Conservation (phyloP, 2,329 filamentous ascomycete genomes). For the Hirsutella thompsonii region DNA sequence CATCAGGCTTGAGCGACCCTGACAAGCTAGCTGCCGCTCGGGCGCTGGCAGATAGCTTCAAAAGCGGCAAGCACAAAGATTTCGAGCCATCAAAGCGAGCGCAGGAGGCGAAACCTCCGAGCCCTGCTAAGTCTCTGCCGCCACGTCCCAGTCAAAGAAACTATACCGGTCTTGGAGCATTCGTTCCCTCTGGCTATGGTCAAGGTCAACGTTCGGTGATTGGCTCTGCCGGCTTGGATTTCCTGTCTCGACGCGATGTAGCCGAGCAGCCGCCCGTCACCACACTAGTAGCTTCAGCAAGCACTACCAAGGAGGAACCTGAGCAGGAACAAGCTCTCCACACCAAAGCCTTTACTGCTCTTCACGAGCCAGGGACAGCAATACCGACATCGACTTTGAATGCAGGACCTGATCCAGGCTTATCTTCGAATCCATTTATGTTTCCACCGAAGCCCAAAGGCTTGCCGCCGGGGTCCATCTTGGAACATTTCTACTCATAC, state of each 20-base stretch:
- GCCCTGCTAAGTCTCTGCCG: neutral
- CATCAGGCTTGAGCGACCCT: constrained; percentile 10
- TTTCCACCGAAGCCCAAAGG: neutral
- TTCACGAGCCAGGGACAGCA: too few relatives aligned
- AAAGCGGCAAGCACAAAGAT: constrained; percentile 2
- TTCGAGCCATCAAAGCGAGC: neutral
- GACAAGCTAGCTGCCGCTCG: constrained; percentile 14
- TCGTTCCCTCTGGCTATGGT: neutral
- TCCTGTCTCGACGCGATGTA: constrained; percentile 7
- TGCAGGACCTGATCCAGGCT: neutral
- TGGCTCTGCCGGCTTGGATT: constrained; percentile 10
- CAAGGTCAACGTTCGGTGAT: constrained; percentile 4
- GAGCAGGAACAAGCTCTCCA: too few relatives aligned
- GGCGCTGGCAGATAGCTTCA: constrained; percentile 14
- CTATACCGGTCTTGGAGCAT: constrained; percentile 5
- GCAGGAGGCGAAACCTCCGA: neutral
- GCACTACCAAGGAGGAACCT: neutral
- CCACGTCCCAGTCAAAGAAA: constrained; percentile 9
- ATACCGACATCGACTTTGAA: too few relatives aligned
- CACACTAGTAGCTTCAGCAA: neutral
- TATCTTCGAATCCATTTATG: neutral
- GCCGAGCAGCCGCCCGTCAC: neutral
- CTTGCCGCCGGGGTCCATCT: constrained; percentile 3
- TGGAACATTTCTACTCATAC: constrained; percentile 9
- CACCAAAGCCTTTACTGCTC: too few relatives aligned